Evolutionary conservation across 331 rosid species (phyloP).

Genomic region (Pyrus hybrid): DNA sequence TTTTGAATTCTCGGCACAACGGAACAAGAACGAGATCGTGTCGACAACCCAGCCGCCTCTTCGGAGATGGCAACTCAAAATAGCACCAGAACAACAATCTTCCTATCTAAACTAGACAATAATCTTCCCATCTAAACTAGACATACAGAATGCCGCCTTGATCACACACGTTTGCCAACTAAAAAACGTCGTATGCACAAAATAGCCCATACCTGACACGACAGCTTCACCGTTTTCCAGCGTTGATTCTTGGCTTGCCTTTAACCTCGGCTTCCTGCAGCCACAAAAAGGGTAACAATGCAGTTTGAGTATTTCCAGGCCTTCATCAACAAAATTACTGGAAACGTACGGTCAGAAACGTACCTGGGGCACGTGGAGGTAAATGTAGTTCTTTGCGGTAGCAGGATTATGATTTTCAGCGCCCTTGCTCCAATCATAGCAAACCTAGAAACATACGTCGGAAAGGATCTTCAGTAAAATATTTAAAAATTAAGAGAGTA

Average conservation of each 20-base stretch:
- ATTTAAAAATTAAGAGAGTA: background rate
- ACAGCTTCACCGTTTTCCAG: constrained; percentile 55
- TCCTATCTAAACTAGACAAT: too few species aligned
- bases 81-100: too few species aligned
- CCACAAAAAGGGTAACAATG: background rate
- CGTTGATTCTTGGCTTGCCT: constrained; percentile 59
- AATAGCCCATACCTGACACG: background rate
- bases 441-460: constrained; percentile 22
- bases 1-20: background rate
- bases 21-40: background rate
- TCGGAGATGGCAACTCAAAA: too few species aligned
- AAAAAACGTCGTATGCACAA: background rate
- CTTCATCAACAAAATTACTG: background rate
- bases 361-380: constrained; percentile 17
- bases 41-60: too few species aligned
- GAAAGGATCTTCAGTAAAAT: background rate
- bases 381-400: constrained; percentile 35
- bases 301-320: background rate
- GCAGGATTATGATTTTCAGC: constrained; percentile 73
- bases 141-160: too few species aligned
- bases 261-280: constrained; percentile 79
- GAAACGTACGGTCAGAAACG: background rate
- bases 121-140: too few species aligned
- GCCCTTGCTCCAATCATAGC: constrained; percentile 82
- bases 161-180: background rate